These are phyloP conservation scores for Ogataea saltuana DNA, from an alignment of 805 yeast species.

Conservation along the genomic window DNA sequence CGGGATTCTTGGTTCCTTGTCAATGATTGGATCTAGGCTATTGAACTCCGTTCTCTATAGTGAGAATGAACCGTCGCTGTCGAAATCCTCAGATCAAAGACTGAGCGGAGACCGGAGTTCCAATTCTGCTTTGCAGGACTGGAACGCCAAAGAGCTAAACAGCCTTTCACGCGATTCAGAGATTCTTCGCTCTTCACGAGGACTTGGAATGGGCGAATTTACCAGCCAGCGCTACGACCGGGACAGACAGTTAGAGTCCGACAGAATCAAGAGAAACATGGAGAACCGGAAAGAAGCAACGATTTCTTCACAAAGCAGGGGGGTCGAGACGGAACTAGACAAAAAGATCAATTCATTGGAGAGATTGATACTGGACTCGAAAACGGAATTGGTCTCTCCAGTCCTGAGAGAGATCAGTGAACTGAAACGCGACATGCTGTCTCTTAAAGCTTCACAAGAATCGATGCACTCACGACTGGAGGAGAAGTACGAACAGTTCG, in stretches of 20 bases:
- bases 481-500: slow-evolving; percentile 63
- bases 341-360: slow-evolving; percentile 16
- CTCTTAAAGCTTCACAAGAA: slow-evolving; percentile 31
- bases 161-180: not conserved
- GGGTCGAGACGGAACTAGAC: slow-evolving; percentile 5
- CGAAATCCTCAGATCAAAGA: not conserved
- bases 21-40: slow-evolving; percentile 31
- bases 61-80: slow-evolving; percentile 19
- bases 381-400: slow-evolving; percentile 17
- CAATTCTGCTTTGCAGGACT: slow-evolving; percentile 1
- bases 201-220: not conserved
- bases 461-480: slow-evolving; percentile 68
- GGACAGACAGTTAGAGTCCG: slow-evolving; percentile 1
- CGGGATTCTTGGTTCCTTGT: slow-evolving; percentile 29
- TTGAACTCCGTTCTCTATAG: slow-evolving; percentile 32
- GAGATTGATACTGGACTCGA: slow-evolving; percentile 23
- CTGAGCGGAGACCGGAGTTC: not conserved
- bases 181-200: not conserved
- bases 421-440: slow-evolving; percentile 26
- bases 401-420: slow-evolving; percentile 22
- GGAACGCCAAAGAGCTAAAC: slow-evolving; percentile 4
- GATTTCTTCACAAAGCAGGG: not conserved
- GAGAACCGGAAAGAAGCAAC: not conserved
- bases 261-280: slow-evolving; percentile 1
- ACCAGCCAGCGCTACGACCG: not conserved